A percentile compares a stretch with the other conserved stretches of the same genome.
phyloP scores from a whole-genome alignment of 192 early-diverging fungal genomes.

The Coemansia sp. region DNA sequence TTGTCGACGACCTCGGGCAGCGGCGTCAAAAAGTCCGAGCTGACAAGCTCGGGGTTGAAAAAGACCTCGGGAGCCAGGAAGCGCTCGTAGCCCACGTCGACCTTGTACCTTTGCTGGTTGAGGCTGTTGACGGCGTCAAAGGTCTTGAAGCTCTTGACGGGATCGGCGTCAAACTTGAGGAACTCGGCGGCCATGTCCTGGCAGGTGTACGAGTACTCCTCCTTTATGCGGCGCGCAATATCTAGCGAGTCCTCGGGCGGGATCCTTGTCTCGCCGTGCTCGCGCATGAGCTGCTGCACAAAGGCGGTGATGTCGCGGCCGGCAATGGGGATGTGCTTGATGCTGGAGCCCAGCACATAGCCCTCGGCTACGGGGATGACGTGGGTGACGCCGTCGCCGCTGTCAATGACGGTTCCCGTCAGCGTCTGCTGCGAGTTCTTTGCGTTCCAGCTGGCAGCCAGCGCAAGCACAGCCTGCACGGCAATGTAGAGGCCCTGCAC shows the following conservation, averaged over 20 bases:
- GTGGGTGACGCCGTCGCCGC: constrained; percentile 98
- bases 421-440: constrained; percentile 81
- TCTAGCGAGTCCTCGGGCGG: constrained; percentile 96
- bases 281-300: constrained; percentile 96
- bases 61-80: constrained; percentile 99
- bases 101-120: constrained; percentile 79
- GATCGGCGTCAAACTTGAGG: constrained; percentile 85
- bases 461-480: constrained; percentile 97
- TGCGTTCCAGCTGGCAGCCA: constrained; percentile 93
- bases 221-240: constrained; percentile 94
- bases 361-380: constrained; percentile 99
- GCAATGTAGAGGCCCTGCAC: constrained; percentile 97
- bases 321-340: constrained; percentile 99
- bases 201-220: constrained; percentile 94
- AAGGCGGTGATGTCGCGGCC: constrained; percentile 96
- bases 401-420: constrained; percentile 98
- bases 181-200: constrained; percentile 98
- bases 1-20: constrained; percentile 94
- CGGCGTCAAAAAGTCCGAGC: constrained; percentile 94
- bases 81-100: constrained; percentile 97
- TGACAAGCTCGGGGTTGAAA: constrained; percentile 98
- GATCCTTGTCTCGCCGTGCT: constrained; percentile 90
- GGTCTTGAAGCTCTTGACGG: constrained; percentile 84
- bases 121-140: constrained; percentile 81
- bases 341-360: constrained; percentile 95